Evolutionary conservation across 768 basidiomycete genomes (phyloP).

Genomic region (Leucosporidium scottii): DNA sequence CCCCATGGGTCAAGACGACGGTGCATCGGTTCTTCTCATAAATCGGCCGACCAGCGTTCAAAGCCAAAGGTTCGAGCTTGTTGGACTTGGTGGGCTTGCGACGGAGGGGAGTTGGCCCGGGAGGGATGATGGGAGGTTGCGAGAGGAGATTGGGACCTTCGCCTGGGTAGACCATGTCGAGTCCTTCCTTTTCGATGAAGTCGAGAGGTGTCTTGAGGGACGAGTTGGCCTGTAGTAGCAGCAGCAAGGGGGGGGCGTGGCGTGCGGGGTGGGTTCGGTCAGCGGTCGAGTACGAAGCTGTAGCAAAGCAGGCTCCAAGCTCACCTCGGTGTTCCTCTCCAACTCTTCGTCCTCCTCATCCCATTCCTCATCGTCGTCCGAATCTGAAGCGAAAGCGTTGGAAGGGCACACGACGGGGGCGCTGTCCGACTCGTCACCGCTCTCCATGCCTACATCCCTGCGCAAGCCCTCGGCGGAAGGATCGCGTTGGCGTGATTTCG

Average conservation of each 20-base stretch:
- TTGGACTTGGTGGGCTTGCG: slow-evolving; percentile 15
- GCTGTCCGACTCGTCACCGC: slow-evolving; percentile 11
- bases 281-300: too few relatives aligned
- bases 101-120: slow-evolving; percentile 4
- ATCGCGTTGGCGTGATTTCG: not conserved
- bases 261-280: too few relatives aligned
- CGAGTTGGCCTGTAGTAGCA: slow-evolving; percentile 22
- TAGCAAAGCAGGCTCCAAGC: not conserved
- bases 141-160: slow-evolving; percentile 32
- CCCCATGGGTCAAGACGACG: slow-evolving; percentile 71
- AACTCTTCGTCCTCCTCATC: slow-evolving; percentile 26
- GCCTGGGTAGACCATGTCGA: slow-evolving; percentile 22
- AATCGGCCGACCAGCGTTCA: slow-evolving; percentile 51
- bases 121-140: not conserved
- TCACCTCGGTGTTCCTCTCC: slow-evolving; percentile 29
- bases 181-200: slow-evolving; percentile 18
- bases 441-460: slow-evolving; percentile 27
- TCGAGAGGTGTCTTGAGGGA: slow-evolving; percentile 28
- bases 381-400: slow-evolving; percentile 33
- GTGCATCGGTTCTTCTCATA: slow-evolving; percentile 91
- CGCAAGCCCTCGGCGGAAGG: slow-evolving; percentile 23
- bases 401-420: slow-evolving; percentile 14
- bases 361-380: slow-evolving; percentile 7
- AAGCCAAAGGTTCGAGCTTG: slow-evolving; percentile 1
- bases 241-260: too few relatives aligned